These are phyloP conservation scores for Boletus eberwhitei DNA, from an alignment of 768 basidiomycete genomes.

Conservation along the genomic window DNA sequence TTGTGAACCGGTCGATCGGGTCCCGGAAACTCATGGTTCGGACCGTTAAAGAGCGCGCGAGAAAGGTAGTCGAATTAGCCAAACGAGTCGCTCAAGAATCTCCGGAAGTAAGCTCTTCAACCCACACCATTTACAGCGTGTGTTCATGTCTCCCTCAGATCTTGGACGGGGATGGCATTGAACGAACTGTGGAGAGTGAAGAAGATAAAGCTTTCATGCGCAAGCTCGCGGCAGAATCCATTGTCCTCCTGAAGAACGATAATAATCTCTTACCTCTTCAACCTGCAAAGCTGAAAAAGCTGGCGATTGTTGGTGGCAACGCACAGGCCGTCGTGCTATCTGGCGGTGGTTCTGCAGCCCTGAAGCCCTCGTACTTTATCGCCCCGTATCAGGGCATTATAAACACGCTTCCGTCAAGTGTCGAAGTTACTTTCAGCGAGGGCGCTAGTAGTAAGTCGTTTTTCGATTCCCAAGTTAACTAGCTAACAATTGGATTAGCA, in stretches of 20 bases:
- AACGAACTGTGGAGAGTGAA: constrained; percentile 58
- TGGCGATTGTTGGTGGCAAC: constrained; percentile 72
- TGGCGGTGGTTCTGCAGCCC: constrained; percentile 69
- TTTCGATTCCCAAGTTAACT: background rate
- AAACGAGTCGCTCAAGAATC: constrained; percentile 65
- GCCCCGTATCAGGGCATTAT: constrained; percentile 77
- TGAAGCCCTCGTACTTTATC: constrained; percentile 74
- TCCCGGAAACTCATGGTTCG: constrained; percentile 64
- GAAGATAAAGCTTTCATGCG: constrained; percentile 64
- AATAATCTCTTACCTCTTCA: constrained; percentile 34
- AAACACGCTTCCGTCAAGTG: constrained; percentile 45
- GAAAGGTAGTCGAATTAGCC: constrained; percentile 63
- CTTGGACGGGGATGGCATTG: constrained; percentile 67
- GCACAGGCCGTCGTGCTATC: constrained; percentile 63
- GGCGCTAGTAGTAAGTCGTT: constrained; percentile 57
- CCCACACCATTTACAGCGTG: background rate
- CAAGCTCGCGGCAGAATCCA: constrained; percentile 61
- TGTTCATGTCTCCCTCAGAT: constrained; percentile 38
- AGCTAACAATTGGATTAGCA: constrained; percentile 36
- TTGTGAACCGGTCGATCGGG: constrained; percentile 56
- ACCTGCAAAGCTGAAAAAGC: constrained; percentile 53
- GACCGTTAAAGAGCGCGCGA: constrained; percentile 63
- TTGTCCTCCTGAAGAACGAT: constrained; percentile 76
- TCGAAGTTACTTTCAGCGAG: constrained; percentile 63
- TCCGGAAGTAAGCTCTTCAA: constrained; percentile 49